Base-by-base conservation (phyloP, 257 asterid genomes). In the Solanum paucissectum region DNA sequence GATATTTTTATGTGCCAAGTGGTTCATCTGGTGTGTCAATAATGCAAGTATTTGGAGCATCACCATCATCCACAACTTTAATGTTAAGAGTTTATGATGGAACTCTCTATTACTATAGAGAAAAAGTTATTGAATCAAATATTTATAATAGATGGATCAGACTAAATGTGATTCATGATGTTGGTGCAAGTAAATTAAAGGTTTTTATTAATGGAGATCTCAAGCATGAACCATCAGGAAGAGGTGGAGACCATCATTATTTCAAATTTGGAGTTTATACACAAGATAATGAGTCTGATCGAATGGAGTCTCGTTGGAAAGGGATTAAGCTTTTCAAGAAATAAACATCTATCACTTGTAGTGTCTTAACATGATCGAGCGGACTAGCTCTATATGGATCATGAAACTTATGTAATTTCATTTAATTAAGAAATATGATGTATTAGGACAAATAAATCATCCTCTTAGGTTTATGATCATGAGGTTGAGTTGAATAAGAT, bases 181-280 rank as follows among this genome's bases (percentile, higher is more conserved):
- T 86, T n/a, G 83, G 87, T 16, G 84, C 87, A 3, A 85, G 86
- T 12, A 87, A 58, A 25, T 86, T 89, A 18, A 66, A 60, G 25
- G 89, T 89, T 5, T 90, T 66, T 81, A 84, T 87, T 10, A 87
- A 90, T 83, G 92, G 92, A 23, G 10, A 5, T 27, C 79, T 89
- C 33, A 86, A 76, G 23, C 74, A 74, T 55, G 87, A 83, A 33
- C 71, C 88, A 11, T 20, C 42, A 1, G 92, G 90, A 3, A 86
- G 92, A 89, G 90, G 90, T 11, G 91, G 91, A 34, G 64, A 27
- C 5, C 71, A 36, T 25, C 93, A 90, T 72, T 87, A 76, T 81
- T 89, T 91, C 83, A 91, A 90, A 49, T 90, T 88, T 74, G 92
- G 91, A 32, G 93, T 91, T 23, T 91, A 91, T 89, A 87, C 91